A percentile compares a stretch with the other conserved stretches of the same genome.
Evolutionary conservation across 2,329 filamentous ascomycete species (phyloP).

Genomic region (Verticillium albo-atrum): DNA sequence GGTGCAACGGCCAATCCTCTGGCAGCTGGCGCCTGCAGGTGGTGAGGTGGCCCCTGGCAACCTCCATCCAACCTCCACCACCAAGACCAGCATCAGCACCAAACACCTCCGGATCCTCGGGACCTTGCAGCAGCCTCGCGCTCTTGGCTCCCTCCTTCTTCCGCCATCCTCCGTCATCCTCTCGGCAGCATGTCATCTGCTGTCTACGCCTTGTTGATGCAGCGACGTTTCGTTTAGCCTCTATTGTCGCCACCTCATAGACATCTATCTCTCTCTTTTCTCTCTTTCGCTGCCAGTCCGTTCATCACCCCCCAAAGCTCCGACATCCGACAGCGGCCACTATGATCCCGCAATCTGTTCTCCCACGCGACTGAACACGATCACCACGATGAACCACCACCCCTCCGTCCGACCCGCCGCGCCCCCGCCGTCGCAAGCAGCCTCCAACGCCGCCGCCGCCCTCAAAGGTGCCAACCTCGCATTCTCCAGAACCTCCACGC

Average conservation of each 20-base stretch:
- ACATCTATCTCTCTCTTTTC: neutral
- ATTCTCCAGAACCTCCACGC: slow-evolving; percentile 35
- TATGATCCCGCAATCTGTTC: neutral
- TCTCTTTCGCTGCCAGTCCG: neutral
- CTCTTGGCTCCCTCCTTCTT: neutral
- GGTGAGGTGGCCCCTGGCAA: no score
- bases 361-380: neutral
- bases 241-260: neutral
- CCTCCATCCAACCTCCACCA: no score
- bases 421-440: slow-evolving; percentile 12
- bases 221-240: neutral
- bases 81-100: neutral
- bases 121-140: neutral
- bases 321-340: neutral
- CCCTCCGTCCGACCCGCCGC: neutral
- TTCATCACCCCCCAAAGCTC: neutral
- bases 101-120: neutral
- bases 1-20: no score
- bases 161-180: neutral
- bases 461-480: slow-evolving; percentile 52
- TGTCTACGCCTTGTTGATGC: neutral
- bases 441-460: slow-evolving; percentile 34
- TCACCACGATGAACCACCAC: slow-evolving; percentile 9
- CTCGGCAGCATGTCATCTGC: neutral
- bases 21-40: no score